phyloP scores from a whole-genome alignment of 2,329 filamentous ascomycete genomes.

The Fusarium xylarioides region DNA sequence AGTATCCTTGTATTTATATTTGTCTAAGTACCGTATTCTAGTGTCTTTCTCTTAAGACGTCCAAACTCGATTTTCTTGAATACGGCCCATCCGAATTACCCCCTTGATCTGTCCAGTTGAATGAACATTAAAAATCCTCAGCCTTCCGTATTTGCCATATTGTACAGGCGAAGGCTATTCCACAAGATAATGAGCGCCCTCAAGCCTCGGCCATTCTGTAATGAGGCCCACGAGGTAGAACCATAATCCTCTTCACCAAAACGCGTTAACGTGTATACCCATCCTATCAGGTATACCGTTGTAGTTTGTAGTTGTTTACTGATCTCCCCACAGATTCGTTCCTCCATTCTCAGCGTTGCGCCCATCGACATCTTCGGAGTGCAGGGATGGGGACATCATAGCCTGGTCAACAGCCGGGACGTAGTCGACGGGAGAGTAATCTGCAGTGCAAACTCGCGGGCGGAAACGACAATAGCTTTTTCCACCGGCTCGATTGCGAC shows the following conservation, averaged over 20 bases:
- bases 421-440: constrained; percentile 4
- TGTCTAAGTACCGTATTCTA: not conserved
- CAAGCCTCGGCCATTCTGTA: not conserved
- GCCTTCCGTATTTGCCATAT: not conserved
- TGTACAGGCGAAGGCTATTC: not conserved
- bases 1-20: not conserved
- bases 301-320: not conserved
- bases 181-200: not conserved
- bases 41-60: not conserved
- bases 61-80: not conserved
- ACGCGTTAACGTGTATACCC: constrained; percentile 8
- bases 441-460: constrained; percentile 16
- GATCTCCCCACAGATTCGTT: constrained; percentile 7
- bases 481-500: constrained; percentile 22
- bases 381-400: constrained; percentile 15
- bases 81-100: not conserved
- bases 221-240: not conserved
- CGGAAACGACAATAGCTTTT: constrained; percentile 34
- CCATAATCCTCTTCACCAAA: not conserved
- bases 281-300: not conserved
- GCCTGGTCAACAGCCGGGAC: not conserved
- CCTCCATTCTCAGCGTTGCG: constrained; percentile 19
- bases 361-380: constrained; percentile 26
- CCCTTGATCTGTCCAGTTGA: not conserved
- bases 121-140: not conserved